Percentiles rank a stretch among this genome's conserved stretches.
Conservation (phyloP, 2,329 filamentous ascomycete species). For the Verticillium isaacii region DNA sequence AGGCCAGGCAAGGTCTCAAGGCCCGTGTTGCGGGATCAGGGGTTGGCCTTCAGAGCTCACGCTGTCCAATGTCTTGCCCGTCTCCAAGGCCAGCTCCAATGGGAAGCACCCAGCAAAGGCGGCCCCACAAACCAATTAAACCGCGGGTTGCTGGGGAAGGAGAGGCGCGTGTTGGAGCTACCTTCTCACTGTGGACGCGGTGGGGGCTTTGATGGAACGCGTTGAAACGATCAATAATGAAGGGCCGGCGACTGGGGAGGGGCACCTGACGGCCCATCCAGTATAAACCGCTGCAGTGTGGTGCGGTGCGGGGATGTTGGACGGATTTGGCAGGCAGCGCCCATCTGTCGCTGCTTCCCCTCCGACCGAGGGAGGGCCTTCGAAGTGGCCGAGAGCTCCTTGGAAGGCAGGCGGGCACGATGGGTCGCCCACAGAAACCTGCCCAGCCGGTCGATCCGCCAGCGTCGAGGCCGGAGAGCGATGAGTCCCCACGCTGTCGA, state of each 20-base stretch:
- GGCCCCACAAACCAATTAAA: background rate
- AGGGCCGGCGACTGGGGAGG: background rate
- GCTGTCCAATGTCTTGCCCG: background rate
- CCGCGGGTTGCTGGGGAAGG: slow-evolving; percentile 1
- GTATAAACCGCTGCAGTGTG: background rate
- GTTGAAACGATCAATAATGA: background rate
- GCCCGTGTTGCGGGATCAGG: background rate
- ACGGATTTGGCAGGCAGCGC: background rate
- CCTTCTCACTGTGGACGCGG: background rate
- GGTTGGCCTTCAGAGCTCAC: background rate
- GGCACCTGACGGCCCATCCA: background rate
- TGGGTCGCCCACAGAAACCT: too few relatives aligned
- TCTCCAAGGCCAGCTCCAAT: background rate
- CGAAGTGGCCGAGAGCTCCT: too few relatives aligned
- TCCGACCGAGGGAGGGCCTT: too few relatives aligned
- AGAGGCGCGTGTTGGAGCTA: background rate
- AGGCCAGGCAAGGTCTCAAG: background rate
- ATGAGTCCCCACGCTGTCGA: too few relatives aligned
- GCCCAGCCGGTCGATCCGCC: too few relatives aligned
- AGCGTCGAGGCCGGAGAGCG: too few relatives aligned
- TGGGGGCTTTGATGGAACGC: background rate
- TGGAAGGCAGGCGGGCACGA: too few relatives aligned
- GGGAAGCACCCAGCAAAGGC: background rate
- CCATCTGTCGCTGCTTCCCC: background rate
- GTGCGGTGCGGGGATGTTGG: background rate